Conservation (phyloP, 441 rosid genomes). For the Euphorbia corollata region DNA sequence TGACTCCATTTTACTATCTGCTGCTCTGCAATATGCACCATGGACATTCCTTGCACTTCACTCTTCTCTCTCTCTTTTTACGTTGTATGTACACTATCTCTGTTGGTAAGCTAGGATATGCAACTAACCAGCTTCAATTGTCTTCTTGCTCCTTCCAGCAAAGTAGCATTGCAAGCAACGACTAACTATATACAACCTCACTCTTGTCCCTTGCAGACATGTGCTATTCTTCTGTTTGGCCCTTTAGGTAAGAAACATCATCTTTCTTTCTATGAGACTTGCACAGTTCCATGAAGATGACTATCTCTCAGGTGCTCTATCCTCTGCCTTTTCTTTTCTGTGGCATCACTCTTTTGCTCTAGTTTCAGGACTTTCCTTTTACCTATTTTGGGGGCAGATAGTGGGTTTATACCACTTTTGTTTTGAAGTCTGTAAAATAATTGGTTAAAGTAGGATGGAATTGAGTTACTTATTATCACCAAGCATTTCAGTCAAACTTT, state of each 20-base stretch:
- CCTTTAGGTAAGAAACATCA: conserved; percentile 19
- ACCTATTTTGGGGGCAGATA: conserved; percentile 22
- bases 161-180: conserved; percentile 49
- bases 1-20: neutral
- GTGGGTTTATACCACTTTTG: conserved; percentile 19
- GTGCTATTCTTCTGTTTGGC: conserved; percentile 24
- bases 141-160: conserved; percentile 58
- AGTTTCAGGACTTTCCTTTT: neutral
- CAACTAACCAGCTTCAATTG: conserved; percentile 12
- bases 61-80: neutral
- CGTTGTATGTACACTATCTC: neutral
- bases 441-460: conserved; percentile 23
- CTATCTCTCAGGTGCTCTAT: conserved; percentile 1
- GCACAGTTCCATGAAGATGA: conserved; percentile 28
- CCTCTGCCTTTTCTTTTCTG: neutral
- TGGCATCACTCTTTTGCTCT: conserved; percentile 13
- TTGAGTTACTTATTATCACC: conserved; percentile 16
- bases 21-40: too few species aligned
- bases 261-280: conserved; percentile 12
- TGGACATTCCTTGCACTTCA: neutral
- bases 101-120: neutral
- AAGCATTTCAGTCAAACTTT: conserved; percentile 21
- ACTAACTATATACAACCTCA: conserved; percentile 46
- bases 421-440: conserved; percentile 25
- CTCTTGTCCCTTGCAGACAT: conserved; percentile 43